Conservation (phyloP, 805 yeast genomes). For the Teunomyces aglyptinius region DNA sequence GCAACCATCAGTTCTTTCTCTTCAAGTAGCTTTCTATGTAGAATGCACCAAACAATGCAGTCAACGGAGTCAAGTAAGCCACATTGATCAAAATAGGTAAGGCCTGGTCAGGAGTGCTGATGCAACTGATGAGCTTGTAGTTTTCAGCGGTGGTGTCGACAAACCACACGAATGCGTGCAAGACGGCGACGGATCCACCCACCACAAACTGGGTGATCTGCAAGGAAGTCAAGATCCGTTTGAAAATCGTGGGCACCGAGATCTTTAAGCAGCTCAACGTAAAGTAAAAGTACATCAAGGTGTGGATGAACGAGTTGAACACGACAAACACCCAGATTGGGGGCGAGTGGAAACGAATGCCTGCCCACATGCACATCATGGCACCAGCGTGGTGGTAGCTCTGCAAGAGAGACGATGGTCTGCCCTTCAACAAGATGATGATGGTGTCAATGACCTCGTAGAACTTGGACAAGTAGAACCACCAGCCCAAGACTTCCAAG, state of each 20-base stretch:
- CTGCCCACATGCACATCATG: slow-evolving; percentile 80
- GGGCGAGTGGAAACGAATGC: slow-evolving; percentile 64
- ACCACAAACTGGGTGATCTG: slow-evolving; percentile 68
- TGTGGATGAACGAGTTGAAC: slow-evolving; percentile 75
- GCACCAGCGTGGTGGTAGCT: slow-evolving; percentile 80
- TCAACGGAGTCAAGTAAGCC: slow-evolving; percentile 63
- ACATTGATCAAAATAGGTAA: slow-evolving; percentile 63
- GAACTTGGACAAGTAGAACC: slow-evolving; percentile 68
- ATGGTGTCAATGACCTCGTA: slow-evolving; percentile 71
- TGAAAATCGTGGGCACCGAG: slow-evolving; percentile 54
- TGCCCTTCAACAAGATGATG: slow-evolving; percentile 65
- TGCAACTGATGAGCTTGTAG: slow-evolving; percentile 43
- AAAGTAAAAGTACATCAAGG: slow-evolving; percentile 72
- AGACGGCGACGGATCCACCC: slow-evolving; percentile 67
- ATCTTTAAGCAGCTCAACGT: slow-evolving; percentile 58
- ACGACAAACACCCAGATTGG: slow-evolving; percentile 81
- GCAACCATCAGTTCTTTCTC: slow-evolving; percentile 7
- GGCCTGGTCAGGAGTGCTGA: slow-evolving; percentile 57
- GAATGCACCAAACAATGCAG: slow-evolving; percentile 62
- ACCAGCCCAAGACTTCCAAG: slow-evolving; percentile 57
- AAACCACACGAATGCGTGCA: slow-evolving; percentile 61
- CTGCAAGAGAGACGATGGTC: slow-evolving; percentile 63
- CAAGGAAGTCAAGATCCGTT: slow-evolving; percentile 59
- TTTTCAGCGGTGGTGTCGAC: slow-evolving; percentile 45
- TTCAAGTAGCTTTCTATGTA: slow-evolving; percentile 57